Evolutionary conservation across 805 yeast genomes (phyloP).

Genomic region (Candida namnaoensis): DNA sequence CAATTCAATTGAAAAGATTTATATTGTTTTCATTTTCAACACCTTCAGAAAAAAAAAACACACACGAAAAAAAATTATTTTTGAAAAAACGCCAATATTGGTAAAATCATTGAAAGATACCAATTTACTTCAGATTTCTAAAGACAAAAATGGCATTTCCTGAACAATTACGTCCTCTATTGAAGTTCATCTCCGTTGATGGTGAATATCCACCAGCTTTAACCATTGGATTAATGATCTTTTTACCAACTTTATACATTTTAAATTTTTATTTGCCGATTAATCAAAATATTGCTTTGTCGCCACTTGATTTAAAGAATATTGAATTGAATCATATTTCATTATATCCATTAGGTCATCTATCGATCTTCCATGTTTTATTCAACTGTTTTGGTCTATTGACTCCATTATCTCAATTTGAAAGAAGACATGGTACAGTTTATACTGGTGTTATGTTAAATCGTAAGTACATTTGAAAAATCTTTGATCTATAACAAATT

Average conservation of each 20-base stretch:
- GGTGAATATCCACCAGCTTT: conserved; percentile 45
- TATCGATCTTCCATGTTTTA: conserved; percentile 48
- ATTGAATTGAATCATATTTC: conserved; percentile 35
- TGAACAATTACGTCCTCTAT: background rate
- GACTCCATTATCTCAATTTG: conserved; percentile 58
- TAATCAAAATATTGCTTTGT: conserved; percentile 35
- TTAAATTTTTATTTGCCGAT: conserved; percentile 21
- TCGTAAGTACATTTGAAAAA: conserved; percentile 5
- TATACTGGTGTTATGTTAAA: conserved; percentile 78
- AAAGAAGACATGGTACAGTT: conserved; percentile 71
- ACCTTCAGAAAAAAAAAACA: no score
- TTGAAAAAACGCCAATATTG: no score
- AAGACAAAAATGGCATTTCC: background rate
- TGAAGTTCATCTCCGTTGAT: conserved; percentile 7
- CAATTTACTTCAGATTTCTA: no score
- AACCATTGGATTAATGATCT: conserved; percentile 51
- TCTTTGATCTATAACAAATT: background rate
- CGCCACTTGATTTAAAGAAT: conserved; percentile 44
- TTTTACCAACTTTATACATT: conserved; percentile 37
- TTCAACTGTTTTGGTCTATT: conserved; percentile 50
- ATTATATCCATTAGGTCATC: conserved; percentile 66
- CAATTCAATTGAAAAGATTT: no score
- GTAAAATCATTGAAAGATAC: no score
- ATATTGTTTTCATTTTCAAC: no score
- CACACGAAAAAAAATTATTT: no score